Evolutionary conservation across 1,139 yeast species (phyloP).

Genomic region (Blastobotrys elegans): DNA sequence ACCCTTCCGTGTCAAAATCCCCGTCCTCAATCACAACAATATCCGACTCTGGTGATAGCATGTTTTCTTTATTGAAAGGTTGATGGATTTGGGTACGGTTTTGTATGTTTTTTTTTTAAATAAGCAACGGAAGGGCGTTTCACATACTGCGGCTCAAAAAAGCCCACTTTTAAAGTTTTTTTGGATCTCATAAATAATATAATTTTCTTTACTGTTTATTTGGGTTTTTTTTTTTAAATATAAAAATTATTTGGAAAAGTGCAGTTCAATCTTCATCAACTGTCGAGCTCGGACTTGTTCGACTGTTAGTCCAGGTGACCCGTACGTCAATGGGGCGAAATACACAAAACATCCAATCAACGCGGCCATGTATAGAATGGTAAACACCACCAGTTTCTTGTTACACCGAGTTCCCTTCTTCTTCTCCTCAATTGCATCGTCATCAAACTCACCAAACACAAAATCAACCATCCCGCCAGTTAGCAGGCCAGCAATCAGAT

Average conservation of each 20-base stretch:
- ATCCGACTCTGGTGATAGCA: not conserved
- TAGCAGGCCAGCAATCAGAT: constrained; percentile 78
- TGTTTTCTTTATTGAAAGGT: not conserved
- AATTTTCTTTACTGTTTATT: not conserved
- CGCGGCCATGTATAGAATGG: constrained; percentile 42
- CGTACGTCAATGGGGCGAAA: constrained; percentile 84
- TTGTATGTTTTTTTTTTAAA: not conserved
- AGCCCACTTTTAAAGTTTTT: not conserved
- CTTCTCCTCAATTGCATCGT: constrained; percentile 21
- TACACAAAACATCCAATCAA: constrained; percentile 61
- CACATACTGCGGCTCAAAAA: constrained; percentile 2
- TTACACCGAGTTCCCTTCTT: constrained; percentile 18
- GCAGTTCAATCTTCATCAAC: constrained; percentile 77
- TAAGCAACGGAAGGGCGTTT: not conserved
- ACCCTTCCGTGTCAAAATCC: not conserved
- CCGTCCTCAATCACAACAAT: not conserved
- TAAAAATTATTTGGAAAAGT: constrained; percentile 60
- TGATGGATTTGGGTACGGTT: not conserved
- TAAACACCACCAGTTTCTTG: constrained; percentile 34
- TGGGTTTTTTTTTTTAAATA: not conserved
- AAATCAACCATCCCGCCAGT: constrained; percentile 81
- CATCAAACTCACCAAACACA: constrained; percentile 53
- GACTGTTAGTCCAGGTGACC: constrained; percentile 58
- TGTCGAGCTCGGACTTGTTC: constrained; percentile 68
- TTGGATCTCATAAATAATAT: not conserved